Conservation (phyloP, 768 basidiomycete genomes). For the Amanita fuliginea region DNA sequence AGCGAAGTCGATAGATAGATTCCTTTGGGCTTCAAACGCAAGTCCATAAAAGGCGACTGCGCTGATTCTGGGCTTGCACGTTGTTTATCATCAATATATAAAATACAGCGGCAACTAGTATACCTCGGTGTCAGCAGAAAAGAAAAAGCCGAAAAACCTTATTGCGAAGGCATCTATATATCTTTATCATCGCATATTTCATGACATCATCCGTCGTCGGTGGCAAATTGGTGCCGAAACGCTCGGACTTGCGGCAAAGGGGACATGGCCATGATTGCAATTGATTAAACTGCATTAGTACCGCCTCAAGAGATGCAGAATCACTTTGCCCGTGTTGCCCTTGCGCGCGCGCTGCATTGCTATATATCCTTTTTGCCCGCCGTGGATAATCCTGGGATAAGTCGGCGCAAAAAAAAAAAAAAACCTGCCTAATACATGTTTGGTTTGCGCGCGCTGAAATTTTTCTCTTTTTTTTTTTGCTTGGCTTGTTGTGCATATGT, state of each 20-base stretch:
- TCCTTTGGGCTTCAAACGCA: neutral
- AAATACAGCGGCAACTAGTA: neutral
- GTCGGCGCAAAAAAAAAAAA: too few relatives aligned
- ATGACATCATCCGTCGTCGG: neutral
- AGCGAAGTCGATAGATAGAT: constrained; percentile 29
- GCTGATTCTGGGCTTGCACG: neutral
- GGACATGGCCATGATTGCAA: neutral
- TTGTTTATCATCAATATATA: neutral
- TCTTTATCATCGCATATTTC: neutral
- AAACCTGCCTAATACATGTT: too few relatives aligned
- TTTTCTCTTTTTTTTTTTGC: too few relatives aligned
- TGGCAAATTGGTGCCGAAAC: neutral
- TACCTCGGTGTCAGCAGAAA: neutral
- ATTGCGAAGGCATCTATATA: neutral
- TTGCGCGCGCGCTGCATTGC: too few relatives aligned
- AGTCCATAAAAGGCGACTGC: neutral
- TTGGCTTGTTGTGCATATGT: too few relatives aligned
- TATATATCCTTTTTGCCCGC: too few relatives aligned
- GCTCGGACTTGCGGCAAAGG: neutral
- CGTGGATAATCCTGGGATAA: too few relatives aligned
- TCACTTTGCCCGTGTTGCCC: too few relatives aligned
- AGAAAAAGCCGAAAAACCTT: neutral
- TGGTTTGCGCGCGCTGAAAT: too few relatives aligned
- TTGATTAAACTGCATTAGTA: neutral
- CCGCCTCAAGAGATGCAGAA: neutral